A percentile compares a stretch with the other conserved stretches of the same genome.
phyloP scores from a whole-genome alignment of 805 yeast genomes.

The Priceomyces melissophilus region DNA sequence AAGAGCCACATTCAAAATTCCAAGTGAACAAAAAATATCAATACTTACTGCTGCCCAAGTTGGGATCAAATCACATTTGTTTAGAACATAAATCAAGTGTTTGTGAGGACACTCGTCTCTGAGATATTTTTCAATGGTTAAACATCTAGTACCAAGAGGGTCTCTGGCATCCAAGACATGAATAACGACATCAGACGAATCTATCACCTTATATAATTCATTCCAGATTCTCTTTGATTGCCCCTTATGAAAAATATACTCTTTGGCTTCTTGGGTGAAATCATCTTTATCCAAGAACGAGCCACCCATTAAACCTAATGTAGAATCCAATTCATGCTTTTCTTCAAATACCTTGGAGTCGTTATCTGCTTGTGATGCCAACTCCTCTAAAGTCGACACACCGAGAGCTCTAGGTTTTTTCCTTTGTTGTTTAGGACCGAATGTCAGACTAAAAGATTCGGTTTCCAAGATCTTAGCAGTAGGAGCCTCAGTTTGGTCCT shows the following conservation, averaged over 20 bases:
- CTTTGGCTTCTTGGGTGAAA: slow-evolving; percentile 87
- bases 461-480: slow-evolving; percentile 81
- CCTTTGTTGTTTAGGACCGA: slow-evolving; percentile 94
- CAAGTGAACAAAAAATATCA: slow-evolving; percentile 4
- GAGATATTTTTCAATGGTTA: slow-evolving; percentile 87
- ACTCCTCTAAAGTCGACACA: slow-evolving; percentile 74
- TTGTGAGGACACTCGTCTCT: slow-evolving; percentile 94
- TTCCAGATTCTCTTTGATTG: slow-evolving; percentile 99
- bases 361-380: slow-evolving; percentile 55
- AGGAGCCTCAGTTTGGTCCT: slow-evolving; percentile 73
- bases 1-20: slow-evolving; percentile 4
- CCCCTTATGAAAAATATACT: slow-evolving; percentile 93
- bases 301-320: slow-evolving; percentile 78
- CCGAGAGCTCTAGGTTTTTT: slow-evolving; percentile 79
- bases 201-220: slow-evolving; percentile 93
- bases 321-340: slow-evolving; percentile 68
- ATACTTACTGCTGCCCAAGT: slow-evolving; percentile 99
- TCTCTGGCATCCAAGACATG: slow-evolving; percentile 97
- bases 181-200: slow-evolving; percentile 94
- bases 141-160: slow-evolving; percentile 94
- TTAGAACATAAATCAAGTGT: slow-evolving; percentile 89
- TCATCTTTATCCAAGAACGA: slow-evolving; percentile 62
- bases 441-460: slow-evolving; percentile 74
- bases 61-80: slow-evolving; percentile 97
- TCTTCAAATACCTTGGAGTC: slow-evolving; percentile 66